phyloP scores from a whole-genome alignment of 1,139 yeast genomes.

The Suhomyces yuchorum region DNA sequence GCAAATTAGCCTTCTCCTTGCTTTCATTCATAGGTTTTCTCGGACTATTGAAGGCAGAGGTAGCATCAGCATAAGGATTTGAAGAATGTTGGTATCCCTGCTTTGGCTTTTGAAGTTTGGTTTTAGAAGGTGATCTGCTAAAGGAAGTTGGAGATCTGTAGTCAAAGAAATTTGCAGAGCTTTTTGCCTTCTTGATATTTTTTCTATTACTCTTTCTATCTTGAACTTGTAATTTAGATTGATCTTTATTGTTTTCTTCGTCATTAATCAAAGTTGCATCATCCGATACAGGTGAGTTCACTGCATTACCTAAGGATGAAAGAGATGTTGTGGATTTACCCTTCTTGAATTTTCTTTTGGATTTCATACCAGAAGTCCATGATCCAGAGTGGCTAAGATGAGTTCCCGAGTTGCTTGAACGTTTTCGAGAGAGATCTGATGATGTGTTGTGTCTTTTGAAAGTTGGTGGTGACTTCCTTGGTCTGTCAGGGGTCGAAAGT shows the following conservation, averaged over 20 bases:
- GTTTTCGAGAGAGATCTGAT: conserved; percentile 5
- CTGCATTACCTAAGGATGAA: conserved; percentile 18
- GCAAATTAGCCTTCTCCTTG: conserved; percentile 37
- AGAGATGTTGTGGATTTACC: conserved; percentile 38
- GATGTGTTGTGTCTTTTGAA: conserved; percentile 19
- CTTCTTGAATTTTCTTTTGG: conserved; percentile 16
- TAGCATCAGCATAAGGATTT: conserved; percentile 31
- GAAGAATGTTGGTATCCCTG: neutral
- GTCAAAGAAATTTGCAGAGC: conserved; percentile 36
- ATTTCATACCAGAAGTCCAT: conserved; percentile 3
- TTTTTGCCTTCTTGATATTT: conserved; percentile 36
- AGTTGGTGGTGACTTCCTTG: conserved; percentile 2
- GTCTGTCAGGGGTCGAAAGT: conserved; percentile 8
- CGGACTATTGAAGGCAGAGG: neutral
- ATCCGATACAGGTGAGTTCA: conserved; percentile 7
- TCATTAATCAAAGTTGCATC: conserved; percentile 19
- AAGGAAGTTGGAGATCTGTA: conserved; percentile 5
- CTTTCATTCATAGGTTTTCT: neutral
- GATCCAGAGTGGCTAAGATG: conserved; percentile 5
- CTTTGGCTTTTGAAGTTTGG: conserved; percentile 21
- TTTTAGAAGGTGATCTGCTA: conserved; percentile 7
- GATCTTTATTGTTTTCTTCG: conserved; percentile 11
- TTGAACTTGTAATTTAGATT: neutral
- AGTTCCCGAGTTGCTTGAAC: conserved; percentile 7
- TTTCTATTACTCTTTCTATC: conserved; percentile 1